Base-by-base conservation (phyloP, 1,284 basidiomycete genomes). In the Cryptococcus hybrid region DNA sequence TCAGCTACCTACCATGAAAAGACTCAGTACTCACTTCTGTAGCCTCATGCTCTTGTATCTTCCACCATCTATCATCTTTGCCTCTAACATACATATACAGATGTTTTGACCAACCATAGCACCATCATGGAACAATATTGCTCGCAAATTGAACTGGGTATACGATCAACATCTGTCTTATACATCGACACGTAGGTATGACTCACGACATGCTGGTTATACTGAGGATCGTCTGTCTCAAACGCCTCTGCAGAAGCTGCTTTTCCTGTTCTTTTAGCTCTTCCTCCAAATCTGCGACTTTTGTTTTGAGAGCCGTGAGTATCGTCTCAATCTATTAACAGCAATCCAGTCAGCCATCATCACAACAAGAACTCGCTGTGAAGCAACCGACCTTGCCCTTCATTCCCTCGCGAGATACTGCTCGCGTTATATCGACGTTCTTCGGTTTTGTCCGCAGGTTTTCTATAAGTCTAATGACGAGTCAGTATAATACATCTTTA, bases 121-220 rank as follows among this genome's bases (percentile, higher is more conserved):
- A 7, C 74, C 74, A 53, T 76, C 74, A 49, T 74, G 65, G 60
- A 68, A 71, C 12, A 75, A 47, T 2, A 74, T 54, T 8, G 72
- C 63, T 36, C 66, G 62, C 2, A 76, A 62, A 2, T 47, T 43
- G 49, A 73, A 75, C 65, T 74, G 30, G 30, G 49, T n/a, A 44
- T 30, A 30, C 30, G n/a, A 3, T 45, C 6, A 11, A 7, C n/a
- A 34, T 46, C 36, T 47, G 35, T 35, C 40, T 15, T 11, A 42
- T 3, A 5, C 40, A 12, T 30, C 4, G 30, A 30, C 30, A 30
- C 30, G 4, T 13, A 18, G 3, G 44, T 5, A 12, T 38, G 12
- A 67, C 71, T 57, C 44, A 74, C 71, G 9, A 57, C 55, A 61
- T 76, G 66, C 52, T 65, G 59, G 9, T 66, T 64, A 42, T 63